These are phyloP conservation scores for Cyamopsis tetragonoloba DNA, from an alignment of 306 rosid species.

Conservation along the genomic window DNA sequence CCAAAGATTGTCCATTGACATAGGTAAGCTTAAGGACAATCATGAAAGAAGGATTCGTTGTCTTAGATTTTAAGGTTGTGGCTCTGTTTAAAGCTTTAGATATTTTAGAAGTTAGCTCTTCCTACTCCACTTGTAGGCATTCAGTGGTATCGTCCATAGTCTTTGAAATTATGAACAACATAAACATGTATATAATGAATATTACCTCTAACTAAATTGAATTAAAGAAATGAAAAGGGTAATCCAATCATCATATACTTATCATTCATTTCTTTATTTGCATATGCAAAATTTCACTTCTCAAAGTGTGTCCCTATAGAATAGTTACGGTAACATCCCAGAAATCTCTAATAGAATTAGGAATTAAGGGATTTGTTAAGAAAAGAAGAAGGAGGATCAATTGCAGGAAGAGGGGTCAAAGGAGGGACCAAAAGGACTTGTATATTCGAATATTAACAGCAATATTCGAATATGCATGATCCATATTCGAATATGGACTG, in stretches of 20 bases:
- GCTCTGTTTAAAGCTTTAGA: background rate
- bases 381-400: too few relatives aligned
- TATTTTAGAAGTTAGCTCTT: background rate
- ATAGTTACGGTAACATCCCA: too few relatives aligned
- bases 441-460: too few relatives aligned
- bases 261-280: background rate
- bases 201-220: background rate
- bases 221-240: background rate
- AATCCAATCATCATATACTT: background rate
- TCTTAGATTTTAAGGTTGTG: background rate
- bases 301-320: background rate
- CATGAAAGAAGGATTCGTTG: constrained; percentile 6
- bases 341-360: too few relatives aligned
- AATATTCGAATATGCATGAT: too few relatives aligned
- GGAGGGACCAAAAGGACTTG: too few relatives aligned
- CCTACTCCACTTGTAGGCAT: background rate
- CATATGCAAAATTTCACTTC: background rate
- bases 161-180: background rate
- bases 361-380: too few relatives aligned
- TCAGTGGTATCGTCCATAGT: background rate
- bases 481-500: too few relatives aligned
- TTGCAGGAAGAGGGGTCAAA: too few relatives aligned
- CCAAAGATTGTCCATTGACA: background rate
- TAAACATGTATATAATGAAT: too few relatives aligned
- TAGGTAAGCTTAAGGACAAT: background rate